Evolutionary conservation across 2,329 filamentous ascomycete species (phyloP).

Genomic region (Beauveria sp.): DNA sequence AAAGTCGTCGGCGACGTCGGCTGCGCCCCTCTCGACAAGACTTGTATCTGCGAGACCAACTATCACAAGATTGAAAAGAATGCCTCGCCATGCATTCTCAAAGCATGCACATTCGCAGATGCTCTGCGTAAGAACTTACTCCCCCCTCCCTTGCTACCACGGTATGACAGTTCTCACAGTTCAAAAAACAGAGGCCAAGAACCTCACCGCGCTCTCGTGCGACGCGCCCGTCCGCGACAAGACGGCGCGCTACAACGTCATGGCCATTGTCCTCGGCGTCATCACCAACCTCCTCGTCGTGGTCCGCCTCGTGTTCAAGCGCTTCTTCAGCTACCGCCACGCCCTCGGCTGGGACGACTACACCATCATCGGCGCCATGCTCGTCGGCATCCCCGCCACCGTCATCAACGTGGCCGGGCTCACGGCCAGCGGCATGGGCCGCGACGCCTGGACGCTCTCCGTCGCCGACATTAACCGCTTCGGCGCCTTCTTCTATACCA

Average conservation of each 20-base stretch:
- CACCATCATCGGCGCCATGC: slow-evolving; percentile 23
- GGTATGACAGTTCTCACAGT: neutral
- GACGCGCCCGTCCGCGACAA: slow-evolving; percentile 23
- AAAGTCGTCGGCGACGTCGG: neutral
- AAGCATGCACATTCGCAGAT: slow-evolving; percentile 18
- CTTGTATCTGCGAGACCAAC: slow-evolving; percentile 8
- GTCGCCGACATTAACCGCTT: slow-evolving; percentile 35
- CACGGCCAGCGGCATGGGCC: slow-evolving; percentile 36
- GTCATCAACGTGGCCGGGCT: slow-evolving; percentile 25
- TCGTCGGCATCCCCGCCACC: slow-evolving; percentile 22
- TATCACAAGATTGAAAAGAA: slow-evolving; percentile 15
- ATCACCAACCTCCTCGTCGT: slow-evolving; percentile 33
- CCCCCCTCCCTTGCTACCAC: too few species aligned
- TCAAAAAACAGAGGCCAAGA: slow-evolving; percentile 12
- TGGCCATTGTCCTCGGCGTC: slow-evolving; percentile 26
- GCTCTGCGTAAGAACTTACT: slow-evolving; percentile 17
- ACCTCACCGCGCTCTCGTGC: slow-evolving; percentile 21
- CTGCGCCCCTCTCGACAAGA: slow-evolving; percentile 1
- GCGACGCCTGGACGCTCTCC: slow-evolving; percentile 44
- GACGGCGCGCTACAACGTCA: slow-evolving; percentile 24
- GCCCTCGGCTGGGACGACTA: slow-evolving; percentile 33
- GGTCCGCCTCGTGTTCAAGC: slow-evolving; percentile 31
- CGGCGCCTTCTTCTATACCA: slow-evolving; percentile 33
- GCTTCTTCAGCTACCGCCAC: slow-evolving; percentile 25
- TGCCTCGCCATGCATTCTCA: slow-evolving; percentile 17